phyloP scores from a whole-genome alignment of 371 early-diverging fungal species.

The Haplosporangium sp. region DNA sequence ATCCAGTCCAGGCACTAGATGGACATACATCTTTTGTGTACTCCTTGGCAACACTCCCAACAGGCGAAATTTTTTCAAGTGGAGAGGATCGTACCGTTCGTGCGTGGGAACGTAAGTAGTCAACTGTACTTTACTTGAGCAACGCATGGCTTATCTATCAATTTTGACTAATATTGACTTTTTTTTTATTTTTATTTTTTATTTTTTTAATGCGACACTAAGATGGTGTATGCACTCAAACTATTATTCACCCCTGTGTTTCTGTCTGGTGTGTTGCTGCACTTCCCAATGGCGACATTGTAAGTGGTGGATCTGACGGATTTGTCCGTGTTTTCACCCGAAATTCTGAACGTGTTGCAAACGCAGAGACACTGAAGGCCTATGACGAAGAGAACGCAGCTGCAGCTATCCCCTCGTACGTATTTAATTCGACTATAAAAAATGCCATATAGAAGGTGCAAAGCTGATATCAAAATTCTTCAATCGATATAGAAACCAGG shows the following conservation, averaged over 20 bases:
- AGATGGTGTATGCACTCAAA: constrained; percentile 80
- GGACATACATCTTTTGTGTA: constrained; percentile 97
- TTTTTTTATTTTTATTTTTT: not conserved
- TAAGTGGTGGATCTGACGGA: constrained; percentile 89
- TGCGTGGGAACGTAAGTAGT: constrained; percentile 82
- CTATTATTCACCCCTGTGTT: constrained; percentile 87
- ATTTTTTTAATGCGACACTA: not conserved
- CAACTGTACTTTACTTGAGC: not conserved
- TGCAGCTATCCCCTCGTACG: constrained; percentile 82
- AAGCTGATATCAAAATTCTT: not conserved
- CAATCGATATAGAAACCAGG: constrained; percentile 71
- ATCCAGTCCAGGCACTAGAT: constrained; percentile 79
- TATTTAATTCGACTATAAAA: not conserved
- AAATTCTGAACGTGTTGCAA: constrained; percentile 70
- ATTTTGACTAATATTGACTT: not conserved
- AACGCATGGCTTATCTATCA: not conserved
- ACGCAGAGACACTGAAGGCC: constrained; percentile 65
- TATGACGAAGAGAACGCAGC: constrained; percentile 82
- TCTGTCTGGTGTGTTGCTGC: constrained; percentile 93
- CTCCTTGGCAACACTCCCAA: constrained; percentile 73
- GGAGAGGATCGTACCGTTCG: constrained; percentile 95
- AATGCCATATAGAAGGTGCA: not conserved
- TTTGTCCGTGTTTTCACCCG: constrained; percentile 86
- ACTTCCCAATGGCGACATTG: constrained; percentile 89
- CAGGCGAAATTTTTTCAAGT: constrained; percentile 87